A percentile compares a stretch with the other conserved stretches of the same genome.
phyloP scores from a whole-genome alignment of 345 rosid genomes.

The Heritiera littoralis region DNA sequence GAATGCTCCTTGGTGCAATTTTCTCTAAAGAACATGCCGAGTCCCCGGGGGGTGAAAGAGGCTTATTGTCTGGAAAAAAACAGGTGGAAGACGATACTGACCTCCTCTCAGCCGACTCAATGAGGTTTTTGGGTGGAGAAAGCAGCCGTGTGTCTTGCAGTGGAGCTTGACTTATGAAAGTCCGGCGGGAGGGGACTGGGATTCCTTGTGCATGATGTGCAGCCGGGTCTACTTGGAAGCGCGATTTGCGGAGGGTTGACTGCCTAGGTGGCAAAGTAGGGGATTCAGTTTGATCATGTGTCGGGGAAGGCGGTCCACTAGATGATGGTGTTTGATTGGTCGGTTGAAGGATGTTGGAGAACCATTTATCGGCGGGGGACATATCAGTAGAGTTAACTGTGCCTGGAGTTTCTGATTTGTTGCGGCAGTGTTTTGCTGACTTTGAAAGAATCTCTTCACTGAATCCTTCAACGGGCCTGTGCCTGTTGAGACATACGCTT shows the following conservation, averaged over 20 bases:
- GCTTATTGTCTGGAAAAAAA: conserved; percentile 27
- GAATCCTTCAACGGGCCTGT: conserved; percentile 48
- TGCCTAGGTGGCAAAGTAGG: conserved; percentile 45
- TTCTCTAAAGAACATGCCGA: conserved; percentile 48
- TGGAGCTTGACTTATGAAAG: conserved; percentile 32
- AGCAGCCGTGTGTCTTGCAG: conserved; percentile 32
- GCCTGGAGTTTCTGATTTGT: conserved; percentile 39
- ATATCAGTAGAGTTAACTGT: conserved; percentile 24
- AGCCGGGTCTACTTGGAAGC: conserved; percentile 42
- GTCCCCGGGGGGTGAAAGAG: conserved; percentile 53
- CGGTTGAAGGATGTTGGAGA: conserved; percentile 45
- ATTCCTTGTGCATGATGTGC: conserved; percentile 28
- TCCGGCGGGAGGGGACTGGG: conserved; percentile 36
- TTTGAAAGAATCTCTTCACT: conserved; percentile 55
- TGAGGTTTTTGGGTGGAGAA: conserved; percentile 48
- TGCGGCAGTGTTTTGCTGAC: conserved; percentile 49
- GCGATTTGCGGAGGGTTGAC: conserved; percentile 43
- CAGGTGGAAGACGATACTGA: conserved; percentile 44
- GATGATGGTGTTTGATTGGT: conserved; percentile 21
- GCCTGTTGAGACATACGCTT: conserved; percentile 31
- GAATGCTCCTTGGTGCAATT: conserved; percentile 23
- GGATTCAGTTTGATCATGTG: conserved; percentile 23
- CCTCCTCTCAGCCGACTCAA: conserved; percentile 42
- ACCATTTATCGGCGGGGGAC: conserved; percentile 43
- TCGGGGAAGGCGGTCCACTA: conserved; percentile 17